phyloP scores from a whole-genome alignment of 139 green algal genomes.

The Deuterostichococcus epilithicus region DNA sequence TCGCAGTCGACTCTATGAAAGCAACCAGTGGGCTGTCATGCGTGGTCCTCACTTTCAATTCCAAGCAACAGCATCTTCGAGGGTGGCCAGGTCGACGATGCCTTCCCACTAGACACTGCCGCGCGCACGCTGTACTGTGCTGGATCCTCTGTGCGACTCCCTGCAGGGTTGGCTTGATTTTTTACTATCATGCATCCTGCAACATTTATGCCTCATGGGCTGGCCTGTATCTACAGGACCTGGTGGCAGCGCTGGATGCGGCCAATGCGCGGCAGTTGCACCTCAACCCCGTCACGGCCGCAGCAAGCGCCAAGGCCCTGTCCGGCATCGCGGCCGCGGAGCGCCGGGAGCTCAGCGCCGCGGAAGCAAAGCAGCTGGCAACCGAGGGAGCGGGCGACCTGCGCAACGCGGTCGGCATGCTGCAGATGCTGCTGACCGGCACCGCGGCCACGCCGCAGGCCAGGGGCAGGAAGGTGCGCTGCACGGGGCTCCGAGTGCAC shows the following conservation, averaged over 20 bases:
- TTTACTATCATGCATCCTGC: no score
- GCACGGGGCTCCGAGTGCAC: neutral
- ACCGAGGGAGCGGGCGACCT: conserved; percentile 38
- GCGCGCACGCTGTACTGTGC: no score
- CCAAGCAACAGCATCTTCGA: no score
- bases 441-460: neutral
- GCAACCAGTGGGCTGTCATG: no score
- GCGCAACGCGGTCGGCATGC: conserved; percentile 31
- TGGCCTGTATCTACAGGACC: conserved; percentile 42
- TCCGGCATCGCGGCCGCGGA: conserved; percentile 16
- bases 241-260: conserved; percentile 43
- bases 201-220: neutral
- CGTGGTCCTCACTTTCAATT: no score
- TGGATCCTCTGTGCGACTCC: no score
- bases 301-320: conserved; percentile 29
- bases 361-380: conserved; percentile 25
- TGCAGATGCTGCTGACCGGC: conserved; percentile 38
- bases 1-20: no score
- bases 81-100: no score
- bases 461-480: neutral
- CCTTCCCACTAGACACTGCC: no score
- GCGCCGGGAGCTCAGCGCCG: conserved; percentile 12
- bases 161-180: no score
- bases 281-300: conserved; percentile 64
- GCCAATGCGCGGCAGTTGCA: conserved; percentile 37